Evolutionary conservation across 768 basidiomycete genomes (phyloP).

Genomic region (Neoboletus subvelutipes): DNA sequence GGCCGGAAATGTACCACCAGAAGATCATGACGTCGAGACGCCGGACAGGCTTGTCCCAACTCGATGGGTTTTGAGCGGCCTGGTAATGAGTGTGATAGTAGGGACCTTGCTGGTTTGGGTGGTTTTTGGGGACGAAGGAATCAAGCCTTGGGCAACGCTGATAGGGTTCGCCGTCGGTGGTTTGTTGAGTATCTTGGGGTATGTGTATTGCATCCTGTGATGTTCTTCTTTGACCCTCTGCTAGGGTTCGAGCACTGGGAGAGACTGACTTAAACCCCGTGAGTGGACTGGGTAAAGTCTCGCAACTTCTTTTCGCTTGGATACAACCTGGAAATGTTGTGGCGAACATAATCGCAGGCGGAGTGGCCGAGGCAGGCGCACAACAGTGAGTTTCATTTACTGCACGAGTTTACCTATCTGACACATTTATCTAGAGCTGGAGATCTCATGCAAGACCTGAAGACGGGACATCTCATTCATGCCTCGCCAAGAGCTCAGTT

Average conservation of each 20-base stretch:
- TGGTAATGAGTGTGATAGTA: conserved; percentile 55
- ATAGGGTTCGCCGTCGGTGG: conserved; percentile 82
- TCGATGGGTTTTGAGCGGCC: conserved; percentile 73
- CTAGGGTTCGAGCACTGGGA: conserved; percentile 87
- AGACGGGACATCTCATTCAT: conserved; percentile 90
- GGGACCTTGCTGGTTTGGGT: conserved; percentile 84
- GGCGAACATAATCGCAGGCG: conserved; percentile 97
- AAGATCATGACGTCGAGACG: conserved; percentile 69
- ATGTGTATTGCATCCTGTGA: conserved; percentile 23
- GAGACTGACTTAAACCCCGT: conserved; percentile 95
- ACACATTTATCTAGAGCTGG: conserved; percentile 61
- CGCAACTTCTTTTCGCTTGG: conserved; percentile 91
- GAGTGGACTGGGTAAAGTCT: conserved; percentile 91
- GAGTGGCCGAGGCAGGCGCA: conserved; percentile 95
- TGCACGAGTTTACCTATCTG: neutral
- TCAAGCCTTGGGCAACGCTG: conserved; percentile 92
- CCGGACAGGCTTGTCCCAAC: conserved; percentile 78
- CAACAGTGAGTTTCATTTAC: conserved; percentile 59
- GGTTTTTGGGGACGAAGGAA: conserved; percentile 88
- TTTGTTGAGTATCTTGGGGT: conserved; percentile 87
- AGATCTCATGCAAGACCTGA: conserved; percentile 98
- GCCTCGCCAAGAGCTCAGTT: conserved; percentile 95
- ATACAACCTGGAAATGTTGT: conserved; percentile 93
- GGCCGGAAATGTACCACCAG: conserved; percentile 18
- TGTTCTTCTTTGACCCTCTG: conserved; percentile 4